Percentiles rank a stretch among this genome's conserved stretches.
These are phyloP conservation scores for Parasitella parasitica DNA, from an alignment of 371 early-diverging fungal species.

Conservation along the genomic window DNA sequence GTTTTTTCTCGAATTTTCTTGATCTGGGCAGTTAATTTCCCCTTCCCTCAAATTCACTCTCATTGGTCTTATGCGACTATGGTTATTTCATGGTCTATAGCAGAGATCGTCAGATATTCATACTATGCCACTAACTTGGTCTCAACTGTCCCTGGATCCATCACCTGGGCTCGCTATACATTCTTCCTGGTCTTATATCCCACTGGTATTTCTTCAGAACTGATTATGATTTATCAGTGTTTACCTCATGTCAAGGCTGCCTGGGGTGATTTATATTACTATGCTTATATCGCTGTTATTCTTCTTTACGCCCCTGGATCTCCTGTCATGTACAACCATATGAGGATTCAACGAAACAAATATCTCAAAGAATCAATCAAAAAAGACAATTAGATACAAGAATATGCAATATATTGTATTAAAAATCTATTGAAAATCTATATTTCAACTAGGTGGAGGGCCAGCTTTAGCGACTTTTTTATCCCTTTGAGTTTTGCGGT, in stretches of 20 bases:
- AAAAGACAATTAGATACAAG: not conserved
- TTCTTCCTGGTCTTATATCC: slow-evolving; percentile 91
- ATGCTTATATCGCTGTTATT: slow-evolving; percentile 50
- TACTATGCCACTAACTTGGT: slow-evolving; percentile 75
- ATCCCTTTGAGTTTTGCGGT: slow-evolving; percentile 64
- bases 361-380: slow-evolving; percentile 47
- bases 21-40: slow-evolving; percentile 75
- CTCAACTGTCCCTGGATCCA: slow-evolving; percentile 46
- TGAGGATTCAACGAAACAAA: slow-evolving; percentile 84
- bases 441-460: not conserved
- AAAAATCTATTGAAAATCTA: not conserved
- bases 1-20: slow-evolving; percentile 83
- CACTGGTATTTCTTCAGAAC: slow-evolving; percentile 86
- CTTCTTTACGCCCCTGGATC: slow-evolving; percentile 75
- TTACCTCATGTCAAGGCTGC: slow-evolving; percentile 58
- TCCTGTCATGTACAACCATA: slow-evolving; percentile 83
- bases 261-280: slow-evolving; percentile 49
- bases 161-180: slow-evolving; percentile 79
- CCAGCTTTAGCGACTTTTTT: slow-evolving; percentile 54
- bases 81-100: slow-evolving; percentile 87
- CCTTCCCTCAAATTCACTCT: slow-evolving; percentile 62
- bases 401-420: not conserved
- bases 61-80: slow-evolving; percentile 74
- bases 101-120: slow-evolving; percentile 85
- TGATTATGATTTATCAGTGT: slow-evolving; percentile 68